phyloP scores from a whole-genome alignment of 208 protist genomes.

The Wallacemonas sp. region DNA sequence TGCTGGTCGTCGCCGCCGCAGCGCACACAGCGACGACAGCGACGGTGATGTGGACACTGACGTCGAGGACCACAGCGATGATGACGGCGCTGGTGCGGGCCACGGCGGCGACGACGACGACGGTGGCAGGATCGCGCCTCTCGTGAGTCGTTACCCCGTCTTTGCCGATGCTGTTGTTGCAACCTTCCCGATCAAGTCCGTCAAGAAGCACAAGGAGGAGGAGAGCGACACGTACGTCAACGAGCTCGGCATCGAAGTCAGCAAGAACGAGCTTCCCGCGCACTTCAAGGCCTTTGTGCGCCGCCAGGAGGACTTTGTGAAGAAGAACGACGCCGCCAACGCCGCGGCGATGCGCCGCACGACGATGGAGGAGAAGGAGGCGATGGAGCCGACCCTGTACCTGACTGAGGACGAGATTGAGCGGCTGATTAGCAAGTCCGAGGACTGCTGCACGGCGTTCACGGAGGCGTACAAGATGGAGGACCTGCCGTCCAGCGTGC shows the following conservation, averaged over 20 bases:
- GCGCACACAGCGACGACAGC: not conserved
- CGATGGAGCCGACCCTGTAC: conserved; percentile 81
- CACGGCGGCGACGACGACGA: conserved; percentile 15
- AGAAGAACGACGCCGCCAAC: conserved; percentile 61
- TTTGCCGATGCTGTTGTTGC: conserved; percentile 70
- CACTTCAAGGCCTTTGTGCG: conserved; percentile 84
- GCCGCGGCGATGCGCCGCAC: conserved; percentile 49
- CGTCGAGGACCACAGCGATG: conserved; percentile 11
- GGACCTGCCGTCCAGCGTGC: conserved; percentile 60
- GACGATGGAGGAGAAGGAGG: conserved; percentile 72
- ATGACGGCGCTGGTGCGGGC: not conserved
- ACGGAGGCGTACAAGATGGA: conserved; percentile 66
- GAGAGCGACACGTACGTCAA: conserved; percentile 43
- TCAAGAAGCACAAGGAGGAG: conserved; percentile 27
- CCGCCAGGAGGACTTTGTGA: conserved; percentile 86
- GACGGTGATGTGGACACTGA: not conserved
- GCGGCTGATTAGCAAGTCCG: conserved; percentile 54
- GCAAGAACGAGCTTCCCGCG: conserved; percentile 66
- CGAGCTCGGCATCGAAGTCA: conserved; percentile 57
- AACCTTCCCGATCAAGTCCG: conserved; percentile 49
- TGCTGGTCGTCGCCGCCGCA: not conserved
- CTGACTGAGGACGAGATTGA: conserved; percentile 78
- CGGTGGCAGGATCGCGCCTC: conserved; percentile 13
- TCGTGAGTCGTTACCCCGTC: conserved; percentile 25
- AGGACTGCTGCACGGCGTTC: conserved; percentile 68